Evolutionary conservation across 2,329 filamentous ascomycete species (phyloP).

Genomic region (Macrophomina tecta): DNA sequence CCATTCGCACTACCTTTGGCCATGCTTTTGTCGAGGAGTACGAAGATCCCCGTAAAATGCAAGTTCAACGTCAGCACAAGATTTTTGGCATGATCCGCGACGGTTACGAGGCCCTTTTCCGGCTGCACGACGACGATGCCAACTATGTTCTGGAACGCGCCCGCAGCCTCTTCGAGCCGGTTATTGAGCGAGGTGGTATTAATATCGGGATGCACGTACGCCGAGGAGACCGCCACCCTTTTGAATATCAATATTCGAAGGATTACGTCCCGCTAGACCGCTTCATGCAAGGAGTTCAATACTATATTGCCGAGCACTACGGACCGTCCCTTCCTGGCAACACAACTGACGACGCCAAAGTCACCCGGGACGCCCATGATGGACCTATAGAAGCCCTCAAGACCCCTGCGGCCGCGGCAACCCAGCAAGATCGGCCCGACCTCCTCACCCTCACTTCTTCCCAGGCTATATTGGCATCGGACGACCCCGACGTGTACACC

Average conservation of each 20-base stretch:
- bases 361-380: slow-evolving; percentile 5
- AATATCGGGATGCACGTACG: slow-evolving; percentile 79
- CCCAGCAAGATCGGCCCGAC: slow-evolving; percentile 10
- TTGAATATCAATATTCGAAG: slow-evolving; percentile 76
- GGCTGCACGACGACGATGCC: slow-evolving; percentile 69
- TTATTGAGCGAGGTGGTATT: slow-evolving; percentile 56
- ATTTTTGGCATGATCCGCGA: slow-evolving; percentile 71
- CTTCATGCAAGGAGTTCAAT: slow-evolving; percentile 67
- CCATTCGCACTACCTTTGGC: slow-evolving; percentile 69
- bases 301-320: slow-evolving; percentile 57
- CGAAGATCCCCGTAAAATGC: slow-evolving; percentile 54
- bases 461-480: slow-evolving; percentile 72
- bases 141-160: slow-evolving; percentile 68
- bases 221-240: slow-evolving; percentile 77
- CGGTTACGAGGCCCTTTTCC: slow-evolving; percentile 78
- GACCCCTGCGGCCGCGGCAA: not conserved
- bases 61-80: slow-evolving; percentile 60
- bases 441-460: slow-evolving; percentile 37
- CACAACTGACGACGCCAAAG: slow-evolving; percentile 31
- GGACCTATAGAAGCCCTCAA: not conserved
- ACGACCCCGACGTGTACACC: slow-evolving; percentile 78
- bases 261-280: slow-evolving; percentile 78
- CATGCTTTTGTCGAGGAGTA: slow-evolving; percentile 61
- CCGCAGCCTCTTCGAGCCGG: slow-evolving; percentile 59
- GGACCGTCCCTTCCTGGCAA: slow-evolving; percentile 29